Evolutionary conservation across 2,329 filamentous ascomycete species (phyloP), one percentile per base, ranked within the genome.

Genomic region (Neofusicoccum ribis): DNA sequence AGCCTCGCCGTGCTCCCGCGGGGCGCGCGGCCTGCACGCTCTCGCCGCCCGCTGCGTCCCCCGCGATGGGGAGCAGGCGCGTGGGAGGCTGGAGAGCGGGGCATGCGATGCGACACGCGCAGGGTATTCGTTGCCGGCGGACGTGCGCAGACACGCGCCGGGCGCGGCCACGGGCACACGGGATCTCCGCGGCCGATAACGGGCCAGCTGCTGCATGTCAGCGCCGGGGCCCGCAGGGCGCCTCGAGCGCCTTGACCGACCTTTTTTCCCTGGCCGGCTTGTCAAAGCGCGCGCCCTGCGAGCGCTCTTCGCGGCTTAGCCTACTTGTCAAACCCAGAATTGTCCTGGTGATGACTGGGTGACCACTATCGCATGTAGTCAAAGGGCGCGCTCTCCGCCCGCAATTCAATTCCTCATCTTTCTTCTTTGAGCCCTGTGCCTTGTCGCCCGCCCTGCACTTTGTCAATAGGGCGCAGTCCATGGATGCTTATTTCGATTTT

Each of bases 401-500:
- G 11, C 61, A 46, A 20, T 23, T 11, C 23, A 6, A 15, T 23
- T 4, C 50, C 49, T 54, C 61, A 34, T 23, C 39, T 34, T n/a
- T 50, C 51, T 63, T 36, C 14, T 52, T 63, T 59, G 50, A 37
- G 15, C 27, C 27, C 5, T 31, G 15, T 51, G 51, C 56, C 20
- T 39, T 23, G 43, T 37, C 44, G 17, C 34, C 36, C 54, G 12
- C 41, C 43, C 65, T 66, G 66, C 60, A 43, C 11, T 49, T 11
- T 58, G 62, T 23, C 47, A 41, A 44, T 37, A 63, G 60, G 49
- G 49, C 49, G 46, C 47, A 75, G 41, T 72, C 76, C 63, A 76
- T 78, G 71, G 71, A 70, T 12, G 72, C 75, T 56, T 77, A 74
- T 67, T 78, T 78, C 69, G 76, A 78, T 68, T 78, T 78, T 59